Base-by-base conservation (phyloP, 2,329 filamentous ascomycete species). In the Colletotrichum sp. region DNA sequence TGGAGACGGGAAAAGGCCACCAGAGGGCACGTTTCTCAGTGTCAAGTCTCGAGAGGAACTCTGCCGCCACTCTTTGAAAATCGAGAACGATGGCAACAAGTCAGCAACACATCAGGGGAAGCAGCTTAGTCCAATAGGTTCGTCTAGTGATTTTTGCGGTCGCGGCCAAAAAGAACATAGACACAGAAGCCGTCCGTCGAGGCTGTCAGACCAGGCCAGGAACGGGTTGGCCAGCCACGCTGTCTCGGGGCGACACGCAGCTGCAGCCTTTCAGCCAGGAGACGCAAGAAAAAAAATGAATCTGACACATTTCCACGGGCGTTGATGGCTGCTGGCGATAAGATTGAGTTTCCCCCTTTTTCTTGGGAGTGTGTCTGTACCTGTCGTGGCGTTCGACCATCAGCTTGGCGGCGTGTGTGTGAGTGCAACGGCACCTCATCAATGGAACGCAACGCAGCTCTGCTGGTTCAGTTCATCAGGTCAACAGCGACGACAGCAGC, bases 331-430 rank as follows among this genome's bases (percentile, higher is more conserved):
- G 14, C 21, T 43, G 21, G 14, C 16, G 43, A 28, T 52, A 24
- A 61, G 60, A 69, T 64, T 74, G 34, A 61, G 34, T 66, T 61
- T 66, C 32, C 48, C 72, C 68, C 60, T 72, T 61, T 71, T 71
- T 34, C 24, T 72, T 36, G 63, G 63, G 34, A 66, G 21, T 52
- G 34, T 12, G 16, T 52, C 24, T 61, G 59, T 61, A 30, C 63
- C 39, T 48, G 52, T 60, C 10, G 66, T 36, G 59, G 52, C 43
- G 32, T 36, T 30, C 34, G 24, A 36, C 9, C 21, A 59, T 24
- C 18, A 48, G 34, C 36, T 66, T 52, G 30, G 39, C 34, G 32
- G 61, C 61, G 34, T 63, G 18, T 63, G 57, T 3, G 57, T n/a
- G 43, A 52, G 13, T 43, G n/a, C 61, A 43, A 43, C 14, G 34